Conservation (phyloP, 768 basidiomycete genomes). For the Lactifluus volemus region DNA sequence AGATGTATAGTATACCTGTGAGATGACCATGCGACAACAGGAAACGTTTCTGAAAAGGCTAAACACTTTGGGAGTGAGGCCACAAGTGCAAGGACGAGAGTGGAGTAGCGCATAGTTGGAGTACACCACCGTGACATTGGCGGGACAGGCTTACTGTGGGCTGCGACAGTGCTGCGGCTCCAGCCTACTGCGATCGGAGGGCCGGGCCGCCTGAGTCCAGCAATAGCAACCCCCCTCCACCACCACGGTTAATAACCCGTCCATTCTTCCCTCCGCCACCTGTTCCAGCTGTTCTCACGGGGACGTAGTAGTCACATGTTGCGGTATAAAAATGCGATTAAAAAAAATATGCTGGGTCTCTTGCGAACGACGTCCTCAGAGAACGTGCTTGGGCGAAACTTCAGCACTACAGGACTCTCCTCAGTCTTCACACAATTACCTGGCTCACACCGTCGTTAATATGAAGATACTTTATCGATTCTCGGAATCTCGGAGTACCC, state of each 20-base stretch:
- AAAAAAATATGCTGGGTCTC: too few species aligned
- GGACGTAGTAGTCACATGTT: too few species aligned
- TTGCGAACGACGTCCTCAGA: too few species aligned
- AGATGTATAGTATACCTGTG: slow-evolving; percentile 33
- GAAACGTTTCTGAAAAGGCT: slow-evolving; percentile 55
- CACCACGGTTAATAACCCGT: too few species aligned
- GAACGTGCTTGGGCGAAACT: not conserved
- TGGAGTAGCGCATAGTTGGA: slow-evolving; percentile 35
- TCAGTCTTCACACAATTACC: not conserved
- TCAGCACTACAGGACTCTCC: not conserved
- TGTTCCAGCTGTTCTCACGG: too few species aligned
- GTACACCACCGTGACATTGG: not conserved
- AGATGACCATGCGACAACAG: slow-evolving; percentile 67
- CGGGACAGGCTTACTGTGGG: not conserved
- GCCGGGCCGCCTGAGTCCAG: too few species aligned
- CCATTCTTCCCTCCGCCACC: too few species aligned
- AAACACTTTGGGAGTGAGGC: slow-evolving; percentile 37
- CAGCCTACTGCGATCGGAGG: not conserved
- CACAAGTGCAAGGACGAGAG: slow-evolving; percentile 38
- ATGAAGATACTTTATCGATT: not conserved
- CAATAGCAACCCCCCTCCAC: too few species aligned
- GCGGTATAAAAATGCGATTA: too few species aligned
- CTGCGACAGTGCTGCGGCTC: too few species aligned
- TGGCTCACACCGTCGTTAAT: not conserved
- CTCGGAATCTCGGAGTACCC: not conserved